A percentile compares a stretch with the other conserved stretches of the same genome.
phyloP scores from a whole-genome alignment of 495 filamentous ascomycete genomes.

The Aspergillus sclerotioniger region DNA sequence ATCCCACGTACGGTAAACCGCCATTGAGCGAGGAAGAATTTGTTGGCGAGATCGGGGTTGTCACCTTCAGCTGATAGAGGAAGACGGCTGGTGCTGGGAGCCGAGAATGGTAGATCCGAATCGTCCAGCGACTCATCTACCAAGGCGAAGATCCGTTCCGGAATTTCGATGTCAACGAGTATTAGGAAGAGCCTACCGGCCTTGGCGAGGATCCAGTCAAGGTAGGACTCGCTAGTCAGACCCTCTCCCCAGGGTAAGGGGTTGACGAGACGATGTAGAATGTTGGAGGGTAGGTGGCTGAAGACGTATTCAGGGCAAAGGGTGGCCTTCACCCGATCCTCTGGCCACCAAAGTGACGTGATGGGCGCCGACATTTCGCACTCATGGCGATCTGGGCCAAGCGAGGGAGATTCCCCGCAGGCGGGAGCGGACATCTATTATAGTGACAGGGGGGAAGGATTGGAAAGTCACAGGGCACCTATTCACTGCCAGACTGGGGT shows the following conservation, averaged over 20 bases:
- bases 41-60: conserved; percentile 63
- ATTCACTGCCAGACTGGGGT: not conserved
- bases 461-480: conserved; percentile 3
- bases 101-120: conserved; percentile 76
- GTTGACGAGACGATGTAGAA: conserved; percentile 63
- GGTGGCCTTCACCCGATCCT: conserved; percentile 70
- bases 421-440: conserved; percentile 7
- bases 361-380: conserved; percentile 26
- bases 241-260: conserved; percentile 81
- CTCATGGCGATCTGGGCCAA: conserved; percentile 19
- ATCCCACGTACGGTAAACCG: conserved; percentile 73
- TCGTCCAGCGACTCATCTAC: conserved; percentile 89
- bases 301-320: conserved; percentile 69
- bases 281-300: conserved; percentile 61
- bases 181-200: conserved; percentile 80
- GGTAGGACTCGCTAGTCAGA: conserved; percentile 84
- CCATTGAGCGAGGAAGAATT: conserved; percentile 81
- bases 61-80: conserved; percentile 54
- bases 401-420: not conserved
- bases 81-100: conserved; percentile 67
- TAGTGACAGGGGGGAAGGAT: not conserved
- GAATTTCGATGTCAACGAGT: conserved; percentile 72
- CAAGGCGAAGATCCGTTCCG: conserved; percentile 80
- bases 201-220: conserved; percentile 85
- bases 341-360: conserved; percentile 73